Percentiles rank a stretch among this genome's conserved stretches.
Evolutionary conservation across 2,329 filamentous ascomycete genomes (phyloP).

Genomic region (Penicillium sp.): DNA sequence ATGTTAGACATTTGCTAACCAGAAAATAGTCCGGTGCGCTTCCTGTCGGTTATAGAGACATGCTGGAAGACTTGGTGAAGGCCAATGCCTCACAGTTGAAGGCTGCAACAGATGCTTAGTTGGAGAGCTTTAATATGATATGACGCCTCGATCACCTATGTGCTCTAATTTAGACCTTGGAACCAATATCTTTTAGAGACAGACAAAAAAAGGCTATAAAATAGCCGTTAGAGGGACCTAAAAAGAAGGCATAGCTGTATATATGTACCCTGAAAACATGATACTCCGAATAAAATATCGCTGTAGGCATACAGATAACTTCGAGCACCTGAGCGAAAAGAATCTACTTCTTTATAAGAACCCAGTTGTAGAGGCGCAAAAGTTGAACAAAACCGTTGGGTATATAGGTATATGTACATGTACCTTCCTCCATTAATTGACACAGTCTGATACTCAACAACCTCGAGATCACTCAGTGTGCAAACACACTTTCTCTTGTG

Average conservation of each 20-base stretch:
- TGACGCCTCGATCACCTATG: not conserved
- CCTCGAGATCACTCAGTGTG: slow-evolving; percentile 9
- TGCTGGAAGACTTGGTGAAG: slow-evolving; percentile 31
- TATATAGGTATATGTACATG: not conserved
- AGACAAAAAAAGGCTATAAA: not conserved
- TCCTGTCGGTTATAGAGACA: slow-evolving; percentile 24
- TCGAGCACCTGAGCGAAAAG: not conserved
- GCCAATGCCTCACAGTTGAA: slow-evolving; percentile 24
- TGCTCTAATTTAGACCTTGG: not conserved
- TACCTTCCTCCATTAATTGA: not conserved
- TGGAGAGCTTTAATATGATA: not conserved
- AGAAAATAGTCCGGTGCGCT: slow-evolving; percentile 29
- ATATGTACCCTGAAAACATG: not conserved
- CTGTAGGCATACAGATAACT: not conserved
- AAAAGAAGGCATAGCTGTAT: not conserved
- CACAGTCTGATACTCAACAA: not conserved
- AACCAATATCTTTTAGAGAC: not conserved
- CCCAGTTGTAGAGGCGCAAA: not conserved
- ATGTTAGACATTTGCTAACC: slow-evolving; percentile 20
- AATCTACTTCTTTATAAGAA: not conserved
- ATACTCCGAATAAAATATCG: not conserved
- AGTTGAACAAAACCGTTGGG: not conserved
- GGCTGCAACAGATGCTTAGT: slow-evolving; percentile 1
- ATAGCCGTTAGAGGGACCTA: not conserved
- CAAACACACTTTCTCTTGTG: slow-evolving; percentile 52